These are phyloP conservation scores for Diaporthe velutina DNA, from an alignment of 2,329 filamentous ascomycete genomes.

Conservation along the genomic window DNA sequence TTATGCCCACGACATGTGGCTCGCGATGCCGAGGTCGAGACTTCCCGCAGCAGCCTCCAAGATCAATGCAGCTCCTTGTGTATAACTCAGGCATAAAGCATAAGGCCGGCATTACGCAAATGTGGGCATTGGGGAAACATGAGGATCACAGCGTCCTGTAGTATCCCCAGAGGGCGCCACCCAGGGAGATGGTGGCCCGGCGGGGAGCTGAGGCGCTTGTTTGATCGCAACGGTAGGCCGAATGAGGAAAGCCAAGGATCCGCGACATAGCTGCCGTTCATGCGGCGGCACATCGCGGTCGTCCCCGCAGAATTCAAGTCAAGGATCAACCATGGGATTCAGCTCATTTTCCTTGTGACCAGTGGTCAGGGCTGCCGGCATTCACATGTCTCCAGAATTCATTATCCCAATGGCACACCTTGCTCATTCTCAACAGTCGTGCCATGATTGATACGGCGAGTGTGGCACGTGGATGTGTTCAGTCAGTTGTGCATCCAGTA, in stretches of 20 bases:
- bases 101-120: constrained; percentile 23
- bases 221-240: constrained; percentile 20
- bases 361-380: background rate
- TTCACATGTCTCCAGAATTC: constrained; percentile 8
- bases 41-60: constrained; percentile 5
- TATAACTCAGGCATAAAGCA: constrained; percentile 26
- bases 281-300: constrained; percentile 14
- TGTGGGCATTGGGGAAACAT: background rate
- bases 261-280: constrained; percentile 21
- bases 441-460: background rate
- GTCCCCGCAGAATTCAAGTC: constrained; percentile 19
- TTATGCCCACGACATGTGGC: constrained; percentile 18
- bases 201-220: constrained; percentile 7
- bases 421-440: background rate
- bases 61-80: constrained; percentile 28
- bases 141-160: background rate
- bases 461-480: background rate
- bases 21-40: constrained; percentile 27
- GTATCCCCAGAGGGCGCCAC: background rate
- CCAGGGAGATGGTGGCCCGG: background rate
- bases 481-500: background rate
- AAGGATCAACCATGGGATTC: constrained; percentile 17
- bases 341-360: constrained; percentile 21
- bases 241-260: constrained; percentile 26
- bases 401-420: background rate